Base-by-base conservation (phyloP, 129 eudicot genomes). In the Lonicera japonica region DNA sequence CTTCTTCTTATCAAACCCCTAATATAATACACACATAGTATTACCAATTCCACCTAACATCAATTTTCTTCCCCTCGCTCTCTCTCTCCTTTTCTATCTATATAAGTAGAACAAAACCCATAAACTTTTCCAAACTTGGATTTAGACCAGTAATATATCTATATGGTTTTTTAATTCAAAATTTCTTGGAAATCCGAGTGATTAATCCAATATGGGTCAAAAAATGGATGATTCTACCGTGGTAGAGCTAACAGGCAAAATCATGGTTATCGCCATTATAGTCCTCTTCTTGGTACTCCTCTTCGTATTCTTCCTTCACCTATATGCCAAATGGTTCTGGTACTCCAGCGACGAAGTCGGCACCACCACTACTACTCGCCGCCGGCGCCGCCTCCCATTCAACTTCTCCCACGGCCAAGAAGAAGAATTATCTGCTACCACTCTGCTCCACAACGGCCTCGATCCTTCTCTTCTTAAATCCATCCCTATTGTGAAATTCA, bases 281-380 rank as follows among this genome's bases (percentile, higher is more conserved):
- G 74, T 85, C 16, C 73, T 88, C 9, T 83, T 79, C 22, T 23
- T 90, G 3, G 76, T 81, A 15, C 56, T 87, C 3, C 60, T 68
- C 60, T 72, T 79, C 8, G 76, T 73, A 9, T 71, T 85, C 41
- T 78, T 79, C 47, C 71, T 86, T 23, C 82, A 83, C 64, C 65
- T 88, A 38, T 94, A 88, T 63, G 79, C 92, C 62, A 90, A 79
- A 69, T 81, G 82, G 76, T 81, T 69, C 63, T 76, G 80, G 86
- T 38, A 52, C 61, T 72, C 70, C 67, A 77, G 55, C 20, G 75
- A 64, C 40, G 77, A 75, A 61, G 58, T 19, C 56, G 62, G 50
- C 74, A 14, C 63, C 64, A 29, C 20, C 75, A 21, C 56, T 25
- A 29, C 72, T 65, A 54, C 68, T 8, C 7, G 38, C 9, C 66